A percentile compares a stretch with the other conserved stretches of the same genome.
Evolutionary conservation across 1,139 yeast genomes (phyloP).

Genomic region (Sugiyamaella novakii): DNA sequence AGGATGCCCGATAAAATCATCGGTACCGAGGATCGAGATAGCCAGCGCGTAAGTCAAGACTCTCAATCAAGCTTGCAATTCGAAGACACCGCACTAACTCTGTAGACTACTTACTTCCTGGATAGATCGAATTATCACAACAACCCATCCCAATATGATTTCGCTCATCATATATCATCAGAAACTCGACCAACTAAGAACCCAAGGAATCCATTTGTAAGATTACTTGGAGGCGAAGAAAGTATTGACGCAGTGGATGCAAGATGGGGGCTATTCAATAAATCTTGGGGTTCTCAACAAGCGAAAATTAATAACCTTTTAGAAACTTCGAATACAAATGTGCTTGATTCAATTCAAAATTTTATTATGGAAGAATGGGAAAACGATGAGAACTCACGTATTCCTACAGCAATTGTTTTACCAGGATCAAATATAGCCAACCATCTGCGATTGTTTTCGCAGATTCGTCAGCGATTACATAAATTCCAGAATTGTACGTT

Average conservation of each 20-base stretch:
- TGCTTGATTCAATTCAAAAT: slow-evolving; percentile 31
- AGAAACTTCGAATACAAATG: slow-evolving; percentile 29
- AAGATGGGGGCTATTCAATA: slow-evolving; percentile 45
- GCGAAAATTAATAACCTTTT: slow-evolving; percentile 30
- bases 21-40: slow-evolving; percentile 23
- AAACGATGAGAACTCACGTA: slow-evolving; percentile 29
- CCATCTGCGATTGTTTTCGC: slow-evolving; percentile 38
- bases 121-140: slow-evolving; percentile 15
- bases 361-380: slow-evolving; percentile 34
- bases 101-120: slow-evolving; percentile 26
- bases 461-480: slow-evolving; percentile 25
- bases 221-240: slow-evolving; percentile 46
- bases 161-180: slow-evolving; percentile 21
- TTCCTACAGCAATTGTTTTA: slow-evolving; percentile 38
- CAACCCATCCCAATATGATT: slow-evolving; percentile 3
- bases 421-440: slow-evolving; percentile 44
- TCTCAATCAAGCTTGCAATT: not conserved
- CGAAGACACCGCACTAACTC: slow-evolving; percentile 9
- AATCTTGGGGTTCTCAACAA: slow-evolving; percentile 35
- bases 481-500: slow-evolving; percentile 24
- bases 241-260: slow-evolving; percentile 34
- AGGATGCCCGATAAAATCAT: slow-evolving; percentile 12
- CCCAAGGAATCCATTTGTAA: slow-evolving; percentile 42
- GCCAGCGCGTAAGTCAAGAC: slow-evolving; percentile 23
- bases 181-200: slow-evolving; percentile 22